A percentile compares a stretch with the other conserved stretches of the same genome.
Conservation (phyloP, 352 stramenopile species). For the Globisporangium lucens region DNA sequence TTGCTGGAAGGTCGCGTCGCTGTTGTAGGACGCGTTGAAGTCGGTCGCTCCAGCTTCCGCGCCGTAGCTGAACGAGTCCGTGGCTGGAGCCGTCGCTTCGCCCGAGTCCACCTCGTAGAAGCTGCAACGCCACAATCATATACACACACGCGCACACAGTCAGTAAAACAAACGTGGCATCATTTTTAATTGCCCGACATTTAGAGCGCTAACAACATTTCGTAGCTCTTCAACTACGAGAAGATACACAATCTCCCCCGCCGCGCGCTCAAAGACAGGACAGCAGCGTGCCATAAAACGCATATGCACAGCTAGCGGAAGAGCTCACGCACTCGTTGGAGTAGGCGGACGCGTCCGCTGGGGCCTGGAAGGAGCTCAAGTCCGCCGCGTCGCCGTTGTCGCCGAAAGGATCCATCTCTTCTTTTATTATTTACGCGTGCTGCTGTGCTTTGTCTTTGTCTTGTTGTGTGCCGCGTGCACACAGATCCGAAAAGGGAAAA, state of each 20-base stretch:
- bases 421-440: conserved; percentile 14
- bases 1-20: conserved; percentile 13
- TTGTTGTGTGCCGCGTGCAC: conserved; percentile 12
- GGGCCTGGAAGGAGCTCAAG: conserved; percentile 60
- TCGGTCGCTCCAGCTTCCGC: conserved; percentile 16
- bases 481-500: neutral
- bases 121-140: conserved; percentile 19
- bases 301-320: neutral
- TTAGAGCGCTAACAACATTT: neutral
- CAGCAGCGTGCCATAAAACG: neutral
- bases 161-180: neutral
- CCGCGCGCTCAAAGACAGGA: neutral
- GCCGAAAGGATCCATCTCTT: conserved; percentile 63
- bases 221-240: conserved; percentile 14
- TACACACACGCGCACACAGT: neutral
- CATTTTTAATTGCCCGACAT: neutral
- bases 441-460: conserved; percentile 24
- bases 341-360: conserved; percentile 33
- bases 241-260: conserved; percentile 3
- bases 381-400: conserved; percentile 38
- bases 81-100: conserved; percentile 17
- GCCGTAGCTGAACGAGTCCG: conserved; percentile 14
- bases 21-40: conserved; percentile 21
- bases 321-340: conserved; percentile 47
- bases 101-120: conserved; percentile 67